A percentile compares a stretch with the other conserved stretches of the same genome.
These are phyloP conservation scores for Calvatia gigantea DNA, from an alignment of 768 basidiomycete species.

Conservation along the genomic window DNA sequence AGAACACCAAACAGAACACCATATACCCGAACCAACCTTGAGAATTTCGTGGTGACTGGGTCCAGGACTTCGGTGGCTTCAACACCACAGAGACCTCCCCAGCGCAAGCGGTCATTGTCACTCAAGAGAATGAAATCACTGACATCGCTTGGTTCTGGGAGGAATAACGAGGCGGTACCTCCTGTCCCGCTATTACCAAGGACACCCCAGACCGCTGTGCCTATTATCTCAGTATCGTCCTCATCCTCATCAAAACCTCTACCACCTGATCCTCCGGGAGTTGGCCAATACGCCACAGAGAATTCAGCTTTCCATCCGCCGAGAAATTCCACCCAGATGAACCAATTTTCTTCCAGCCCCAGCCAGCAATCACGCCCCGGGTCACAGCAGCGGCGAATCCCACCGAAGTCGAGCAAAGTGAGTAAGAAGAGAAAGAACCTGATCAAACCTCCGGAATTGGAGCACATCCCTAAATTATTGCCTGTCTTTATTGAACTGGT, in stretches of 20 bases:
- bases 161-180: slow-evolving; percentile 29
- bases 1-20: neutral
- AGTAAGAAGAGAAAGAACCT: slow-evolving; percentile 42
- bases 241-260: slow-evolving; percentile 30
- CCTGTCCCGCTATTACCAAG: slow-evolving; percentile 41
- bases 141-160: slow-evolving; percentile 18
- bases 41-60: neutral
- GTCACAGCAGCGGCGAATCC: neutral
- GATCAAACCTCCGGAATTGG: slow-evolving; percentile 72
- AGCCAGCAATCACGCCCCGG: neutral
- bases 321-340: slow-evolving; percentile 2
- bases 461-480: slow-evolving; percentile 74
- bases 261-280: slow-evolving; percentile 28
- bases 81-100: slow-evolving; percentile 17
- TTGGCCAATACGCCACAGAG: neutral
- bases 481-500: slow-evolving; percentile 95
- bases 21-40: slow-evolving; percentile 13
- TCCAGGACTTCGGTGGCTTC: slow-evolving; percentile 10
- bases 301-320: slow-evolving; percentile 16
- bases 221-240: neutral
- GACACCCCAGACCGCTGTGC: slow-evolving; percentile 7
- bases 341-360: neutral
- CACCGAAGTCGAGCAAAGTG: slow-evolving; percentile 20
- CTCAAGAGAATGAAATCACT: slow-evolving; percentile 46
- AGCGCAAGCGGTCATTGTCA: slow-evolving; percentile 38